Conservation (phyloP, 2,329 filamentous ascomycete genomes). For the Lachnellula suecica region DNA sequence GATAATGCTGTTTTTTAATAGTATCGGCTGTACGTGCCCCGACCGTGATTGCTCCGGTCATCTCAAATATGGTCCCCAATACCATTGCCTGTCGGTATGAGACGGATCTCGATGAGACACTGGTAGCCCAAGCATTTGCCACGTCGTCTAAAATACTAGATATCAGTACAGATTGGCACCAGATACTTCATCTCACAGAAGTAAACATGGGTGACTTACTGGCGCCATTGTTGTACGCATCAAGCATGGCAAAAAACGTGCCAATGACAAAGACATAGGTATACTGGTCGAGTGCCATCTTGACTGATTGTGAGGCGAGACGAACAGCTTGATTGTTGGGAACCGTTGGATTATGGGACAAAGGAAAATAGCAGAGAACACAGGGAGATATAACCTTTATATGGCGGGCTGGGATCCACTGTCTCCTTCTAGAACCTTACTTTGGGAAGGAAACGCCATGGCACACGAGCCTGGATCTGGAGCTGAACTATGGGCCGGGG, state of each 20-base stretch:
- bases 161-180: neutral
- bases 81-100: conserved; percentile 69
- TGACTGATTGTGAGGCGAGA: conserved; percentile 11
- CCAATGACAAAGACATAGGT: conserved; percentile 57
- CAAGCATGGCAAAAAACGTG: conserved; percentile 55
- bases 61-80: conserved; percentile 65
- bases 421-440: too few species aligned
- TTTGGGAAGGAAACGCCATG: too few species aligned
- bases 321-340: too few species aligned
- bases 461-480: too few species aligned
- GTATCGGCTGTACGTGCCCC: conserved; percentile 71
- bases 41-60: conserved; percentile 65
- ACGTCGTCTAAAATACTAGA: conserved; percentile 63
- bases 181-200: neutral
- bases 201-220: conserved; percentile 14
- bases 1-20: conserved; percentile 78
- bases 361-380: too few species aligned
- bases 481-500: too few species aligned
- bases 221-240: conserved; percentile 59
- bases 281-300: conserved; percentile 43
- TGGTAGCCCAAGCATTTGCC: conserved; percentile 80
- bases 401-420: too few species aligned
- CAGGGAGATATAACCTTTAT: too few species aligned
- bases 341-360: too few species aligned
- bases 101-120: conserved; percentile 76